These are phyloP conservation scores for Neurospora africana DNA, from an alignment of 495 filamentous ascomycete species.

Conservation along the genomic window DNA sequence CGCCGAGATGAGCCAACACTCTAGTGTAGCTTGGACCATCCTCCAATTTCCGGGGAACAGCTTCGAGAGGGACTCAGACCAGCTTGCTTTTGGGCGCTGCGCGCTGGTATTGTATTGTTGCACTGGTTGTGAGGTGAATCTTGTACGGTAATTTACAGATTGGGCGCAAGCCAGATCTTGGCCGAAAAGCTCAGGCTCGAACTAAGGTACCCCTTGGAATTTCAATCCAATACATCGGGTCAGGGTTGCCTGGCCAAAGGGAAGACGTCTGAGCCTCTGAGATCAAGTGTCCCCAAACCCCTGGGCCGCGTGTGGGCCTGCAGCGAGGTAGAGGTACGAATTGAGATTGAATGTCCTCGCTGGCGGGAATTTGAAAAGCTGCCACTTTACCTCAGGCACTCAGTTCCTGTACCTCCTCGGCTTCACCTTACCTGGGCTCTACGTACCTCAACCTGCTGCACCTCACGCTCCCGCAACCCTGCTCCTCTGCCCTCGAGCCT, in stretches of 20 bases:
- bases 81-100: neutral
- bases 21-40: neutral
- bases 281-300: neutral
- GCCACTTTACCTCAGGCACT: neutral
- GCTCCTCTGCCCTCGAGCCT: neutral
- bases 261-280: neutral
- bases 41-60: neutral
- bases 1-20: neutral
- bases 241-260: neutral
- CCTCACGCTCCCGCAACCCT: neutral
- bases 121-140: neutral
- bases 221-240: neutral
- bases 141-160: neutral
- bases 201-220: neutral
- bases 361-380: neutral
- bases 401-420: neutral
- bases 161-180: neutral
- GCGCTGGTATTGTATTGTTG: neutral
- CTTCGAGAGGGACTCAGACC: neutral
- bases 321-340: neutral
- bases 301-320: neutral
- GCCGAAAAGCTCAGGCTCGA: too few species aligned
- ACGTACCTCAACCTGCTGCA: neutral
- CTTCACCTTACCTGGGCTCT: neutral
- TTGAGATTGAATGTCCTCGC: neutral